Base-by-base conservation (phyloP, 352 stramenopile species). In the Phytophthora macrochlamydospora region DNA sequence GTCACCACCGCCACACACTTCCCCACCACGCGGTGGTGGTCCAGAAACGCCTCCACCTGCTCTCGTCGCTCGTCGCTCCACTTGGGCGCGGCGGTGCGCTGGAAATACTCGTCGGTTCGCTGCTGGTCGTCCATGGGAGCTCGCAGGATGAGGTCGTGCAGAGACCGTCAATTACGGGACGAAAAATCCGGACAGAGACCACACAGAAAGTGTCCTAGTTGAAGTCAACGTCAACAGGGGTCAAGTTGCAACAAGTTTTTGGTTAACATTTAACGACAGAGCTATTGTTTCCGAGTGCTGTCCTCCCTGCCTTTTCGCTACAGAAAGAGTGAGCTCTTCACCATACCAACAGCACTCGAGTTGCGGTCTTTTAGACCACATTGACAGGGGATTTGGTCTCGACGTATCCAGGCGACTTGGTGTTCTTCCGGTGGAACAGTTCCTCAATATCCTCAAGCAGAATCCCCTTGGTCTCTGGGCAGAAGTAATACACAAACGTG, bases 1-100 rank as follows among this genome's bases (percentile, higher is more conserved):
- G 95, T 98, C 11, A 99, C 94, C 31, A 99, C 67, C 1, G 92
- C 97, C 14, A 99, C 78, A 59, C 83, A 94, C 66, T 89, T 90
- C 14, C 85, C 83, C 11, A 91, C 73, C 5, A 78, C 71, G 44
- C 66, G 73, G 65, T 93, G 83, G 46, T 87, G 71, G 24, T 90
- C 77, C 24, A 95, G 67, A 38, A 95, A 95, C 11, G 62, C 54
- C 29, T 79, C 56, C 12, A 95, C 62, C 40, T 81, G 60, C 31
- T 91, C 58, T 3, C 73, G 75, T 18, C 77, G 65, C 60, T 75
- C 60, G 24, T 49, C 42, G 6, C 43, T 55, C 75, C 72, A 79
- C 51, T 59, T 63, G 6, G 86, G 86, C 24, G 78, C 61, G 32
- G 53, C 29, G n/a, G 79, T 92, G 24, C 58, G 56, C 40, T 52